Evolutionary conservation across 176 grass and related monocot species (phyloP), one percentile per base, ranked within the genome.

Genomic region (Luzula sylvatica): DNA sequence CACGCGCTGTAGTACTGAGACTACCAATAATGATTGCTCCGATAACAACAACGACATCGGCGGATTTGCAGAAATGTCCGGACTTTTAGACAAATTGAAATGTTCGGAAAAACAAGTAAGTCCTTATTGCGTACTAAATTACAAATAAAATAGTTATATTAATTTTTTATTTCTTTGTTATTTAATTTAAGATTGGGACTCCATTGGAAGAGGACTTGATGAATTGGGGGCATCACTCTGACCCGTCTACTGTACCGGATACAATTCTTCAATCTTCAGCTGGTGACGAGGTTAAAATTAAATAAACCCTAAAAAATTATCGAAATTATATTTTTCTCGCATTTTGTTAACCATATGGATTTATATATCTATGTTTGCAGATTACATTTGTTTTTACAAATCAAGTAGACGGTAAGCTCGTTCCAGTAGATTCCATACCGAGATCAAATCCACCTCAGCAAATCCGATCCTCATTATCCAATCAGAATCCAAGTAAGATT

Each of bases 331-430:
- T 60, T 26, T 40, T 60, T 24, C 9, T 56, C 26, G 35, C 20
- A 16, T 15, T 9, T 55, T 30, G 2, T 20, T 7, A 54, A 9
- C 15, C 15, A 27, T 54, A 15, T n/a, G 23, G 8, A 9, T 52
- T 52, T 55, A 15, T 18, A 8, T 30, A 55, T 42, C 49, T 19
- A 38, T 80, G 67, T 18, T 76, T 82, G 67, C 74, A 90, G 92
- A 73, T 98, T 49, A 82, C 83, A 56, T 98, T 98, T 77, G 85
- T 98, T 73, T 98, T 86, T 62, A 98, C 81, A 21, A 90, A 98
- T 83, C 92, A 98, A 68, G 66, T 98, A 56, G 81, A 98, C 74
- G 92, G 85, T 54, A 90, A 98, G 64, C 81, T 98, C 55, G 72
- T 90, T 58, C 92, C 92, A 32, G 56, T 98, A 79, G 92, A 98